These are phyloP conservation scores for Fusarium goolgardi DNA, from an alignment of 2,329 filamentous ascomycete genomes.

Conservation along the genomic window DNA sequence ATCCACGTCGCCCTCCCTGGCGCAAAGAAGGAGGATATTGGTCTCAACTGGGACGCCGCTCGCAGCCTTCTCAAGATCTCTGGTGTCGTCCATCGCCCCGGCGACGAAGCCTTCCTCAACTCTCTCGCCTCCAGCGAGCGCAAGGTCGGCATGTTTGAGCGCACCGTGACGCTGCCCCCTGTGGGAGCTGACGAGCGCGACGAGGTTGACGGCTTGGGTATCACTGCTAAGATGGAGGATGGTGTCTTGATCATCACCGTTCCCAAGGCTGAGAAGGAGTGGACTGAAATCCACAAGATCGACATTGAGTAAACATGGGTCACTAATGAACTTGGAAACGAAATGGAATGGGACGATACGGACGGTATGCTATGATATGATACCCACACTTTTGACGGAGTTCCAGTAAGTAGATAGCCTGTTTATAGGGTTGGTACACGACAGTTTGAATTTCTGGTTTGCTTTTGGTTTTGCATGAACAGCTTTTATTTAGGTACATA, in stretches of 20 bases:
- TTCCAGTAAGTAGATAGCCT: slow-evolving; percentile 33
- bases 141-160: slow-evolving; percentile 79
- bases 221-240: slow-evolving; percentile 81
- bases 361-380: slow-evolving; percentile 18
- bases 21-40: slow-evolving; percentile 81
- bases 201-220: slow-evolving; percentile 73
- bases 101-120: slow-evolving; percentile 75
- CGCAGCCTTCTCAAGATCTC: slow-evolving; percentile 73
- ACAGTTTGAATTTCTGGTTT: not conserved
- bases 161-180: slow-evolving; percentile 71
- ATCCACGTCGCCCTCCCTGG: slow-evolving; percentile 83
- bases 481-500: not conserved
- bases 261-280: slow-evolving; percentile 75
- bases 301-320: slow-evolving; percentile 62
- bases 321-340: not conserved
- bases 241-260: slow-evolving; percentile 82
- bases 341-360: slow-evolving; percentile 1
- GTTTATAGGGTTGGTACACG: slow-evolving; percentile 1
- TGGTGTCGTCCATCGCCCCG: slow-evolving; percentile 79
- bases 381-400: slow-evolving; percentile 22
- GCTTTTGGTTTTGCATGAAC: not conserved
- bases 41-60: slow-evolving; percentile 79
- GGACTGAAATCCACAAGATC: slow-evolving; percentile 71
- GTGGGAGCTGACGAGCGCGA: slow-evolving; percentile 59
- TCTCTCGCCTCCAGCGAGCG: slow-evolving; percentile 73